These are phyloP conservation scores for Barnettozyma pratensis DNA, from an alignment of 805 yeast genomes.

Conservation along the genomic window DNA sequence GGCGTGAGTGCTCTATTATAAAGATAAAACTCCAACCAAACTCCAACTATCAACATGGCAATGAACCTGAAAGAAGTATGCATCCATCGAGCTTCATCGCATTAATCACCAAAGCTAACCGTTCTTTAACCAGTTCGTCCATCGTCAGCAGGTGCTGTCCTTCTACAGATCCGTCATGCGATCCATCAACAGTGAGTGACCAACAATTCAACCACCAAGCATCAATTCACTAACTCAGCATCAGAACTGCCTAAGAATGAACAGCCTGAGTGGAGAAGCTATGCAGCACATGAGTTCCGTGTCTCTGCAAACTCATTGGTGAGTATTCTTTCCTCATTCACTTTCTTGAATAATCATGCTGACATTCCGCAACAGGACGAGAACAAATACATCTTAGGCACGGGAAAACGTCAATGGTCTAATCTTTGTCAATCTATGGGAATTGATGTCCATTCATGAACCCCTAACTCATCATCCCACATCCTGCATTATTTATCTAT, in stretches of 20 bases:
- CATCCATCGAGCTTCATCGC: too few species aligned
- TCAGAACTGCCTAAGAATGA: conserved; percentile 1
- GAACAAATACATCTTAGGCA: conserved; percentile 4
- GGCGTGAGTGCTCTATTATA: too few species aligned
- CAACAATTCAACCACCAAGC: background rate
- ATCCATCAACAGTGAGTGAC: conserved; percentile 1
- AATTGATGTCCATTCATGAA: background rate
- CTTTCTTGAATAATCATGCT: background rate
- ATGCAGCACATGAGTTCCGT: conserved; percentile 3
- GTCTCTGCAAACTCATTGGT: conserved; percentile 1
- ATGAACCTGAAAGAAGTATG: too few species aligned
- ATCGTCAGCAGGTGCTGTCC: conserved; percentile 3
- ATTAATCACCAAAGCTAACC: too few species aligned
- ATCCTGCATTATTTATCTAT: background rate
- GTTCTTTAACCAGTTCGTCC: background rate
- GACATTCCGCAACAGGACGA: background rate
- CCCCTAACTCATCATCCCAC: background rate
- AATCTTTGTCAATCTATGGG: background rate
- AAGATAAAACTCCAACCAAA: too few species aligned
- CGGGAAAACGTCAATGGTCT: conserved; percentile 3
- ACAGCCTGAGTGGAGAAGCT: background rate
- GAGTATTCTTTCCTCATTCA: background rate
- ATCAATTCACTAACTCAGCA: background rate
- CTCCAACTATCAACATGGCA: too few species aligned
- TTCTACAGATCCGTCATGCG: conserved; percentile 3